A percentile compares a stretch with the other conserved stretches of the same genome.
These are phyloP conservation scores for Wallacemonas collosoma DNA, from an alignment of 208 protist genomes.

Conservation along the genomic window DNA sequence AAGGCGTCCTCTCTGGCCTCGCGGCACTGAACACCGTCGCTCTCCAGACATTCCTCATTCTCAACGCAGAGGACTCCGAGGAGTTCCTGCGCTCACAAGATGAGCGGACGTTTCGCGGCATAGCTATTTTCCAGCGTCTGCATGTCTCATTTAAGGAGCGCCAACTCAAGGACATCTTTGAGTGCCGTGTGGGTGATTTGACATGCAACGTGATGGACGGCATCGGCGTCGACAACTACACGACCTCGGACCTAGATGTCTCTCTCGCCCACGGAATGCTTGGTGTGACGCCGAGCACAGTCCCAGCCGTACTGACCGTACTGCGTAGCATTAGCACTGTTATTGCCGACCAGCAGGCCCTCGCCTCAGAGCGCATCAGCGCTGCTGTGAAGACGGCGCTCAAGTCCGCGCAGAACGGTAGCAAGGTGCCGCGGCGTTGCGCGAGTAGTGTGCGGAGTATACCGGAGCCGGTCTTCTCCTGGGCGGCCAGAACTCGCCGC, in stretches of 20 bases:
- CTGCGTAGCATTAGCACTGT: slow-evolving; percentile 57
- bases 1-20: slow-evolving; percentile 77
- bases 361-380: slow-evolving; percentile 20
- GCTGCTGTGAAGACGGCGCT: not conserved
- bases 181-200: slow-evolving; percentile 57
- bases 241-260: slow-evolving; percentile 51
- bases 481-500: not conserved
- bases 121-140: slow-evolving; percentile 49
- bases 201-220: slow-evolving; percentile 68
- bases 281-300: slow-evolving; percentile 78
- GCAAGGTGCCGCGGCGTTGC: not conserved
- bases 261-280: slow-evolving; percentile 47
- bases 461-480: slow-evolving; percentile 2
- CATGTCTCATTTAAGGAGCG: slow-evolving; percentile 84
- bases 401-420: not conserved
- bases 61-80: slow-evolving; percentile 37
- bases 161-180: slow-evolving; percentile 86
- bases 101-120: slow-evolving; percentile 65
- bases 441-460: not conserved
- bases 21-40: slow-evolving; percentile 49
- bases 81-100: slow-evolving; percentile 58
- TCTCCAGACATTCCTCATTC: slow-evolving; percentile 61
- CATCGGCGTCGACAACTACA: slow-evolving; percentile 57
- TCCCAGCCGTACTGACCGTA: slow-evolving; percentile 59
- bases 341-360: slow-evolving; percentile 49